Percentiles rank a stretch among this genome's conserved stretches.
Evolutionary conservation across 106 monocot species (phyloP).

Genomic region (Allium sativum): DNA sequence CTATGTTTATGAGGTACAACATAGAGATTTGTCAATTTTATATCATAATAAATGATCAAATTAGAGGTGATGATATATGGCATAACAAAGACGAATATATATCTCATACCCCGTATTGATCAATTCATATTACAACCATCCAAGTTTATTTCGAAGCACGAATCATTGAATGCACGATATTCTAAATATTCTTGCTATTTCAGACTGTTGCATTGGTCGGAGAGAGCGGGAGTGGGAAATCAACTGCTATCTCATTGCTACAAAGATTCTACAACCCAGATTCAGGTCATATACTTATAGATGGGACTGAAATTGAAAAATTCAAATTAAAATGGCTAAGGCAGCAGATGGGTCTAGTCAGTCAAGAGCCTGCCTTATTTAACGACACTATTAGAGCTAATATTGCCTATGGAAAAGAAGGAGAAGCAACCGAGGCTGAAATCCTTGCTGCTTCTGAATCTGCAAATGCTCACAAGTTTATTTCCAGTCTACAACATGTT

Average conservation of each 20-base stretch:
- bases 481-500: constrained; percentile 18
- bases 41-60: too few species aligned
- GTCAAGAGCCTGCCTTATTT: constrained; percentile 13
- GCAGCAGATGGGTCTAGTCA: constrained; percentile 17
- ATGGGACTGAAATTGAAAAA: constrained; percentile 7
- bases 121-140: too few species aligned
- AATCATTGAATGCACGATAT: background rate
- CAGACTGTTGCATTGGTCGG: constrained; percentile 18
- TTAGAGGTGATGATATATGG: too few species aligned
- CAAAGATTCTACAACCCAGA: constrained; percentile 18
- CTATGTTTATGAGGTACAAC: too few species aligned
- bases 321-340: constrained; percentile 14
- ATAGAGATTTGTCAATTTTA: too few species aligned
- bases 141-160: too few species aligned
- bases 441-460: constrained; percentile 10
- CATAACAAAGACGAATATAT: too few species aligned
- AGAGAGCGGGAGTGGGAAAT: constrained; percentile 13
- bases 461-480: constrained; percentile 20
- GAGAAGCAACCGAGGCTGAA: constrained; percentile 10
- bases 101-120: too few species aligned
- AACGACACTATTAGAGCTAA: constrained; percentile 14
- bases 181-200: background rate
- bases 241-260: constrained; percentile 14
- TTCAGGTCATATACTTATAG: constrained; percentile 13
- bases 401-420: constrained; percentile 18